These are phyloP conservation scores for Diplodia corticola DNA, from an alignment of 2,329 filamentous ascomycete genomes.

Conservation along the genomic window DNA sequence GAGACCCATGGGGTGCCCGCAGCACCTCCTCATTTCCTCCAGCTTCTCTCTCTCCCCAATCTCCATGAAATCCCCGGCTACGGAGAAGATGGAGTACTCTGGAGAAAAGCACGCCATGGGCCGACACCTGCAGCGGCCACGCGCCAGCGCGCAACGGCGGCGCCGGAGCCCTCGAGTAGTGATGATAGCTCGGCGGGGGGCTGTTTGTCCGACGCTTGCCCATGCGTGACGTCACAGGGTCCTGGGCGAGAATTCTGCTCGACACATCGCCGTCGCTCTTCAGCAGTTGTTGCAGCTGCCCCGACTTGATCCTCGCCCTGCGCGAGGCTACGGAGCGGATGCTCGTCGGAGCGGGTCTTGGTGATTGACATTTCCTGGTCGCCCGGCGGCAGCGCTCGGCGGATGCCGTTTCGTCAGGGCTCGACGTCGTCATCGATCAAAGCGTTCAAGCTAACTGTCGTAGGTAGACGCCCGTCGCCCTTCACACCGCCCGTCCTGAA, in stretches of 20 bases:
- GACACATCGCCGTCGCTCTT: not conserved
- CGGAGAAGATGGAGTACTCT: conserved; percentile 9
- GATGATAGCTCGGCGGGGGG: not conserved
- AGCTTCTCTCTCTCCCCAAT: conserved; percentile 19
- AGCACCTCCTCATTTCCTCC: conserved; percentile 22
- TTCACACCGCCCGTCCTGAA: conserved; percentile 6
- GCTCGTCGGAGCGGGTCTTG: conserved; percentile 7
- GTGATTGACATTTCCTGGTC: conserved; percentile 4
- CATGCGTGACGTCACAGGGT: conserved; percentile 10
- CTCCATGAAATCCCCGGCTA: conserved; percentile 15
- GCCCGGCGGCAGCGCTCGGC: conserved; percentile 7
- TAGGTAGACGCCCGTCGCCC: not conserved
- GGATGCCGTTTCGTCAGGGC: conserved; percentile 14
- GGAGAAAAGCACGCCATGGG: not conserved
- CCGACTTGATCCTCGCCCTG: conserved; percentile 2
- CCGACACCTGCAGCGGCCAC: not conserved
- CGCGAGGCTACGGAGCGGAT: conserved; percentile 1
- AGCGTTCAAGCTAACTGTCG: not conserved
- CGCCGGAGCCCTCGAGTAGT: not conserved
- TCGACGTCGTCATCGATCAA: conserved; percentile 7
- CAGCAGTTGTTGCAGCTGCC: not conserved
- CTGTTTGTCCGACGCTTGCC: not conserved
- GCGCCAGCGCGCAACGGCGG: not conserved
- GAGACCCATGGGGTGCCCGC: conserved; percentile 18
- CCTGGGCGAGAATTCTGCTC: not conserved